These are phyloP conservation scores for Neoboletus subvelutipes DNA, from an alignment of 768 basidiomycete genomes.

Conservation along the genomic window DNA sequence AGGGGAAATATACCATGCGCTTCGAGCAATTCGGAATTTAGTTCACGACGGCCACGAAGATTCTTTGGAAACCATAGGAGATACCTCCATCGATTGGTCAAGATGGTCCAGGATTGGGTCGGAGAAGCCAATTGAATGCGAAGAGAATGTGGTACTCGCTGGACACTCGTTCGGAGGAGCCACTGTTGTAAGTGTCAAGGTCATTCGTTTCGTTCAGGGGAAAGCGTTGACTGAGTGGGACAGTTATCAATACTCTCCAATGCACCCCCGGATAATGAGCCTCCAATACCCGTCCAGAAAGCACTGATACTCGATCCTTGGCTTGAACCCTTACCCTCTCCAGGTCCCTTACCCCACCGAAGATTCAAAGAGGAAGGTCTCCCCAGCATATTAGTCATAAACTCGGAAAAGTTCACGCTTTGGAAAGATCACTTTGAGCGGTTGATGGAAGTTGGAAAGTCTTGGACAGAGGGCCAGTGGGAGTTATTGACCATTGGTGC, in stretches of 20 bases:
- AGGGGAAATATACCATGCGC: slow-evolving; percentile 66
- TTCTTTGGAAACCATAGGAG: slow-evolving; percentile 41
- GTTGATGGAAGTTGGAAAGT: slow-evolving; percentile 49
- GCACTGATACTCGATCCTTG: slow-evolving; percentile 79
- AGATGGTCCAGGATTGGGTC: slow-evolving; percentile 40
- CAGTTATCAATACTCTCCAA: slow-evolving; percentile 60
- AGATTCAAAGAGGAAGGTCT: slow-evolving; percentile 10
- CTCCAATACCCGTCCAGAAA: slow-evolving; percentile 51
- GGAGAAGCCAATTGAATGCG: slow-evolving; percentile 31
- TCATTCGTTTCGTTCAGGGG: background rate
- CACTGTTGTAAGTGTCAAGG: slow-evolving; percentile 41
- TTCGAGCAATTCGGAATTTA: slow-evolving; percentile 57
- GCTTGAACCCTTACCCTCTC: slow-evolving; percentile 71
- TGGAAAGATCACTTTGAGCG: slow-evolving; percentile 75
- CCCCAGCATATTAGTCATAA: slow-evolving; percentile 61
- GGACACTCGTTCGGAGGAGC: slow-evolving; percentile 62
- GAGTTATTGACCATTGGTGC: slow-evolving; percentile 51
- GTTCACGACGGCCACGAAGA: slow-evolving; percentile 35
- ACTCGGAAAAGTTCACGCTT: slow-evolving; percentile 74
- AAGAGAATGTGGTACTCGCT: slow-evolving; percentile 38
- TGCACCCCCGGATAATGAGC: slow-evolving; percentile 40
- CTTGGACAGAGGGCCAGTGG: slow-evolving; percentile 51
- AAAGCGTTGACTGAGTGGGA: background rate
- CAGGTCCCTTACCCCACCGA: slow-evolving; percentile 41
- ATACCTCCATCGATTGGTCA: slow-evolving; percentile 33